phyloP scores from a whole-genome alignment of 2,329 filamentous ascomycete species.

The Colletotrichum sp. region DNA sequence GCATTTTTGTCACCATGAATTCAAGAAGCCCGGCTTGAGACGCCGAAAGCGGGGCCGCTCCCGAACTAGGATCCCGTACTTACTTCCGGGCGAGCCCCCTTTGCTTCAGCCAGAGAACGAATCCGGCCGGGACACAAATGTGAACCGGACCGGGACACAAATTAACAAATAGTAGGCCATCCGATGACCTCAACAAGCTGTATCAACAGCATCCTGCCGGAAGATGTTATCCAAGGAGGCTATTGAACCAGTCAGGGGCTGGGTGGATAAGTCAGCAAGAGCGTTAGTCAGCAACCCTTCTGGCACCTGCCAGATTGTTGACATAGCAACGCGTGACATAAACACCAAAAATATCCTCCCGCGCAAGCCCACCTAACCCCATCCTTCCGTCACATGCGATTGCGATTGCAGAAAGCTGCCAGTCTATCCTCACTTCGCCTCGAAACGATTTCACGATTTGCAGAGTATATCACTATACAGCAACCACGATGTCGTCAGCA shows the following conservation, averaged over 20 bases:
- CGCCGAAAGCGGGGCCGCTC: background rate
- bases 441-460: background rate
- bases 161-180: background rate
- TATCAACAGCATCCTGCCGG: background rate
- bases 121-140: too few species aligned
- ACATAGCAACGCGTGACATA: slow-evolving; percentile 19
- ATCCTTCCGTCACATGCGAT: background rate
- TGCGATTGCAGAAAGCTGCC: background rate
- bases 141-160: background rate
- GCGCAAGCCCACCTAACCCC: background rate
- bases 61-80: background rate
- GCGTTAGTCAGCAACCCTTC: background rate
- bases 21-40: background rate
- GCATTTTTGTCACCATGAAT: background rate
- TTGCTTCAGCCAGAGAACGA: background rate
- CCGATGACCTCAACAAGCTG: background rate
- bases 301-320: slow-evolving; percentile 9
- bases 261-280: background rate
- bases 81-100: background rate
- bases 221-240: background rate
- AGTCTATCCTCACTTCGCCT: background rate
- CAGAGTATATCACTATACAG: background rate
- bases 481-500: slow-evolving; percentile 55
- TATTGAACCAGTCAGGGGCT: background rate
- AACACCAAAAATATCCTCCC: slow-evolving; percentile 7